Conservation (phyloP, 345 rosid species). For the Arabidopsis suecica region DNA sequence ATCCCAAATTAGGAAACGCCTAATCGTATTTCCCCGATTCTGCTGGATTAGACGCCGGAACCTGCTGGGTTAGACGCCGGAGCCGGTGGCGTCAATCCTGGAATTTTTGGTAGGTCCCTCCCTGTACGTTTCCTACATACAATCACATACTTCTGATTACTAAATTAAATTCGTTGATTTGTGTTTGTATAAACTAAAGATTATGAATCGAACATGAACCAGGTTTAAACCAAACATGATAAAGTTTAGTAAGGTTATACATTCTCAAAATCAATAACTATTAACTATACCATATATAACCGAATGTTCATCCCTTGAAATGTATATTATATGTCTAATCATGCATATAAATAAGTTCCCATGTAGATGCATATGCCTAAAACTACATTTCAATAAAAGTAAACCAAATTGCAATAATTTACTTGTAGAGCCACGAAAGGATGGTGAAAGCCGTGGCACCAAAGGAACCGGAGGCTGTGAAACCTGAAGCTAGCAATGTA, state of each 20-base stretch:
- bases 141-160: not conserved
- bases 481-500: slow-evolving; percentile 57
- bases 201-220: not conserved
- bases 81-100: slow-evolving; percentile 12
- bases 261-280: not conserved
- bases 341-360: slow-evolving; percentile 3
- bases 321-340: not conserved
- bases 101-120: slow-evolving; percentile 28
- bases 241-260: not conserved
- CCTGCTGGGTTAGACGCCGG: slow-evolving; percentile 7
- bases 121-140: slow-evolving; percentile 26
- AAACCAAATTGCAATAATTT: not conserved
- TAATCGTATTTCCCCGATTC: slow-evolving; percentile 6
- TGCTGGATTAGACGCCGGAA: not conserved
- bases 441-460: slow-evolving; percentile 60
- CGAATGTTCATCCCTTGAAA: not conserved
- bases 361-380: not conserved
- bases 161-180: not conserved
- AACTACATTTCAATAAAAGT: not conserved
- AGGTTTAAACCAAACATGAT: not conserved
- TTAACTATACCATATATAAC: slow-evolving; percentile 1
- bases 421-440: slow-evolving; percentile 69
- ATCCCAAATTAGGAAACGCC: slow-evolving; percentile 21
- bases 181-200: not conserved
- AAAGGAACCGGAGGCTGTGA: slow-evolving; percentile 68